Conservation (phyloP, 2,329 filamentous ascomycete species). For the Coniochaeta sp. region DNA sequence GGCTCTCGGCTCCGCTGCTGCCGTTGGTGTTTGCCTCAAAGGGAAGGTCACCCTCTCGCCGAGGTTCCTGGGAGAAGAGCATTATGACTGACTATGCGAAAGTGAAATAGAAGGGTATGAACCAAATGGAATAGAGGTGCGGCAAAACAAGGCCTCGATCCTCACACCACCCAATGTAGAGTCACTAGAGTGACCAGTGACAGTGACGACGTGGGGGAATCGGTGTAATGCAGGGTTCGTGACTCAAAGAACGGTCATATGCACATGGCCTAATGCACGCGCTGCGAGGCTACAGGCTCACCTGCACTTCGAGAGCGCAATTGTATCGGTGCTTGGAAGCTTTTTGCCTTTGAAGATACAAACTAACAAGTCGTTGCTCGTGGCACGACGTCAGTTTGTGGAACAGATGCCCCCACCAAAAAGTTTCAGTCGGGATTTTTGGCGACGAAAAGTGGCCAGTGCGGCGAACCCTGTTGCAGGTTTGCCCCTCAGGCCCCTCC, state of each 20-base stretch:
- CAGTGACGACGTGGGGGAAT: not conserved
- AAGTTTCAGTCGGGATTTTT: not conserved
- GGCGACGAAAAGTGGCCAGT: not conserved
- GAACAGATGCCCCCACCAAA: not conserved
- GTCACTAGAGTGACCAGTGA: not conserved
- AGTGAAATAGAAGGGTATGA: not conserved
- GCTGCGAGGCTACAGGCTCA: not conserved
- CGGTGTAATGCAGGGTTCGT: not conserved
- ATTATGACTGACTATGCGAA: not conserved
- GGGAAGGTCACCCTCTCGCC: not conserved
- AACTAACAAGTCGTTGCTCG: not conserved
- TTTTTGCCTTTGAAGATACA: not conserved
- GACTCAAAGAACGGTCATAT: not conserved
- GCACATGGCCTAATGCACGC: not conserved
- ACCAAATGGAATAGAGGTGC: not conserved
- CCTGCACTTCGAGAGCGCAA: not conserved
- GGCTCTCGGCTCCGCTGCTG: not conserved
- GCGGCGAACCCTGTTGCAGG: constrained; percentile 1
- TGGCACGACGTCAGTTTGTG: too few species aligned
- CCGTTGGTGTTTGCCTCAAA: constrained; percentile 1
- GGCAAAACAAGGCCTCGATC: not conserved
- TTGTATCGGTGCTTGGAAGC: not conserved
- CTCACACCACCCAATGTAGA: not conserved
- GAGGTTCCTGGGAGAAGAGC: constrained; percentile 1
- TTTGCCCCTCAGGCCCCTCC: too few species aligned